Percentiles rank a stretch among this genome's conserved stretches.
phyloP scores from a whole-genome alignment of 306 rosid species.

The Citrullus amarus region DNA sequence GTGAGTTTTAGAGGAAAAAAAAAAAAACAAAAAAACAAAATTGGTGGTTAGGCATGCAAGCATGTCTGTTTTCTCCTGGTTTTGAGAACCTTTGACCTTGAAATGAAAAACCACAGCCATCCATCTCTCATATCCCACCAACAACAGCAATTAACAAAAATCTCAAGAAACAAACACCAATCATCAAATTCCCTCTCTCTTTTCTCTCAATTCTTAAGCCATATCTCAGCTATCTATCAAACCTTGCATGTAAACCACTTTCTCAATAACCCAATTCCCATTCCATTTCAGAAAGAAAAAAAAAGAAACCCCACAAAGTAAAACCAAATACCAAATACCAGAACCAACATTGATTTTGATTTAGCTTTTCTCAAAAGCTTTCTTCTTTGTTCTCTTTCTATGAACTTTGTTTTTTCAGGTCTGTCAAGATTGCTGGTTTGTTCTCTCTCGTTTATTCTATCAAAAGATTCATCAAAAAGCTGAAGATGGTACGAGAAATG shows the following conservation, averaged over 20 bases:
- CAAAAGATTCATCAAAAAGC: constrained; percentile 15
- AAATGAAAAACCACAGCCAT: constrained; percentile 11
- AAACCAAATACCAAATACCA: neutral
- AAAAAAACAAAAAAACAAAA: too few relatives aligned
- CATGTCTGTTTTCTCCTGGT: constrained; percentile 9
- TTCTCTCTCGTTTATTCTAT: constrained; percentile 25
- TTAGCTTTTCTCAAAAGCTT: neutral
- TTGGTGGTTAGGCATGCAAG: constrained; percentile 3
- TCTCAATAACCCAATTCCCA: neutral
- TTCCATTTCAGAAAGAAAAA: neutral
- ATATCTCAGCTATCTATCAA: neutral
- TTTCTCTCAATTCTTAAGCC: neutral
- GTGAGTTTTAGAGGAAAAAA: neutral
- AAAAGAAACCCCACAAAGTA: neutral
- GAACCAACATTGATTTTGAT: neutral
- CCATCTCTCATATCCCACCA: neutral
- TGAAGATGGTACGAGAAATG: constrained; percentile 29
- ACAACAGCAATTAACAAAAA: neutral
- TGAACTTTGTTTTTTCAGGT: constrained; percentile 10
- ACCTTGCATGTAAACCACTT: neutral
- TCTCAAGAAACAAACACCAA: neutral
- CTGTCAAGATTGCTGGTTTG: constrained; percentile 28
- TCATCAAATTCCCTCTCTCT: neutral
- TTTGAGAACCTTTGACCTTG: constrained; percentile 10
- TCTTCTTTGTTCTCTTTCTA: neutral